These are phyloP conservation scores for Clitocybe nebularis DNA, from an alignment of 1,284 basidiomycete species.

Conservation along the genomic window DNA sequence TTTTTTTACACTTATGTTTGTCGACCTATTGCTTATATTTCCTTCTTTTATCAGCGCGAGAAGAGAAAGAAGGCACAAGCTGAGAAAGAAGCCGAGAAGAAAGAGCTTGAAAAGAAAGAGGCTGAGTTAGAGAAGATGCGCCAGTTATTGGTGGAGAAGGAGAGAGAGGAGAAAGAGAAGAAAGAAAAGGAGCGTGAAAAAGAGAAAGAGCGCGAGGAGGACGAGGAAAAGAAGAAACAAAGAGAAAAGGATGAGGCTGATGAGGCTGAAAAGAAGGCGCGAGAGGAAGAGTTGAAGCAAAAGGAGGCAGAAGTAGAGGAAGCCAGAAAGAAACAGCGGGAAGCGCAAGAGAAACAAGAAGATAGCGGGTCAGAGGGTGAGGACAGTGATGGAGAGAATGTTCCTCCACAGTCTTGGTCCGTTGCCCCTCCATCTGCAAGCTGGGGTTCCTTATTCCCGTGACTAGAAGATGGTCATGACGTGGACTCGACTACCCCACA, in stretches of 20 bases:
- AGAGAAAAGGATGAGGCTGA: constrained; percentile 27
- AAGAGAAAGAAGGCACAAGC: constrained; percentile 49
- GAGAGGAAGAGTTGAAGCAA: constrained; percentile 30
- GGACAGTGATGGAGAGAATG: constrained; percentile 25
- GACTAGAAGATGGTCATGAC: constrained; percentile 22
- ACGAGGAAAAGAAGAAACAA: constrained; percentile 37
- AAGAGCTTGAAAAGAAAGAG: constrained; percentile 44
- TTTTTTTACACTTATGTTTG: constrained; percentile 6
- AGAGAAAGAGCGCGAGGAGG: constrained; percentile 40
- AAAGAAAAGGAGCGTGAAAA: constrained; percentile 40
- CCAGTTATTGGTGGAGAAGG: constrained; percentile 44
- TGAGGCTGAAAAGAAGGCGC: constrained; percentile 19
- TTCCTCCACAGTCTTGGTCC: constrained; percentile 15
- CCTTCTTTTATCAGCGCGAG: constrained; percentile 41
- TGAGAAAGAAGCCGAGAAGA: constrained; percentile 47
- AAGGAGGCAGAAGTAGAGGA: constrained; percentile 24
- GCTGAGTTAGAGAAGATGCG: constrained; percentile 46
- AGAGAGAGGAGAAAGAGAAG: constrained; percentile 47
- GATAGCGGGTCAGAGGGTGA: constrained; percentile 20
- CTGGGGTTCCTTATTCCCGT: constrained; percentile 21
- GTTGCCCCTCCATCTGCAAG: constrained; percentile 11
- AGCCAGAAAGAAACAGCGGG: constrained; percentile 19
- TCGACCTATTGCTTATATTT: constrained; percentile 7
- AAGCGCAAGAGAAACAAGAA: constrained; percentile 13
- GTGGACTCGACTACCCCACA: constrained; percentile 1